A percentile compares a stretch with the other conserved stretches of the same genome.
These are phyloP conservation scores for Begonia fuchsioides DNA, from an alignment of 306 rosid genomes.

Conservation along the genomic window DNA sequence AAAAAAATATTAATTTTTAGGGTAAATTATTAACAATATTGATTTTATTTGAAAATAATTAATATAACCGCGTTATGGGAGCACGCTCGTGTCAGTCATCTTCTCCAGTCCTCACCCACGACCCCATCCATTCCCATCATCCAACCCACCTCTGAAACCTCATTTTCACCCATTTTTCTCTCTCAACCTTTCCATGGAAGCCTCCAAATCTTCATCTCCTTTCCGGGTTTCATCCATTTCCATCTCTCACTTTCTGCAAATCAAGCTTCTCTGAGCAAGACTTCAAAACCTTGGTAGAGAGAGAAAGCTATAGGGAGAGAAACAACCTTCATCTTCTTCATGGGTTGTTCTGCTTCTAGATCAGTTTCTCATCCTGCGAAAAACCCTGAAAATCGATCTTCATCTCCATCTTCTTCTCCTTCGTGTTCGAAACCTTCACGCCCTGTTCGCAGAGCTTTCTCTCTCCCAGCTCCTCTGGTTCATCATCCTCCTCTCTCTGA, in stretches of 20 bases:
- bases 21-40: too few relatives aligned
- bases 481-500: slow-evolving; percentile 68
- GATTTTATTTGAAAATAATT: too few relatives aligned
- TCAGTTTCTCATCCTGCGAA: slow-evolving; percentile 27
- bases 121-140: too few relatives aligned
- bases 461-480: slow-evolving; percentile 48
- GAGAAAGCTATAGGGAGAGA: background rate
- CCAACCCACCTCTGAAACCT: too few relatives aligned
- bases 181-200: slow-evolving; percentile 18
- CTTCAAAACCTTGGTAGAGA: background rate
- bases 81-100: too few relatives aligned
- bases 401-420: slow-evolving; percentile 9
- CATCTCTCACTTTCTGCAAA: slow-evolving; percentile 4
- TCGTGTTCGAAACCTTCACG: slow-evolving; percentile 26
- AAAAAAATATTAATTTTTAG: too few relatives aligned
- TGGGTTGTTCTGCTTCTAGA: slow-evolving; percentile 90
- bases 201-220: slow-evolving; percentile 6
- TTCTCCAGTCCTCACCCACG: too few relatives aligned
- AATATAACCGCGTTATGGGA: too few relatives aligned
- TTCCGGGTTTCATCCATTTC: background rate
- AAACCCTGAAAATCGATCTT: slow-evolving; percentile 15
- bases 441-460: slow-evolving; percentile 28
- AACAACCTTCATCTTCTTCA: slow-evolving; percentile 12
- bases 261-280: slow-evolving; percentile 7
- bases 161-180: slow-evolving; percentile 1